phyloP scores from a whole-genome alignment of 345 rosid genomes.

The Salix viminalis region DNA sequence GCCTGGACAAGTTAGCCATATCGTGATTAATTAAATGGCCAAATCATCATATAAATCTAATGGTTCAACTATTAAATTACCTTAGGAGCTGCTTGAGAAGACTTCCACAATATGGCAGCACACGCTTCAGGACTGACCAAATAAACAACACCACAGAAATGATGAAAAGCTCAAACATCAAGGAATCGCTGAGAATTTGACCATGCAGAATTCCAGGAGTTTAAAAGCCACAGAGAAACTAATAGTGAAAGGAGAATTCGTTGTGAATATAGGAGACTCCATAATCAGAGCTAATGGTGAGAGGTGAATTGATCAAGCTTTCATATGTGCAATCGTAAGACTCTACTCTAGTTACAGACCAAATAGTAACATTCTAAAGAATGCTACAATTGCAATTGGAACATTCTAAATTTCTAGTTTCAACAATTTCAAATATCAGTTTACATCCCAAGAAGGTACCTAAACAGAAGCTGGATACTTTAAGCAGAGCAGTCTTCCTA shows the following conservation, averaged over 20 bases:
- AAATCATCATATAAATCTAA: not conserved
- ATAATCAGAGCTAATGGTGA: not conserved
- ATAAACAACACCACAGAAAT: constrained; percentile 11
- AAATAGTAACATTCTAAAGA: too few relatives aligned
- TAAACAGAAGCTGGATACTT: too few relatives aligned
- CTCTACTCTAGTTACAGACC: too few relatives aligned
- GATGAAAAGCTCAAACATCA: constrained; percentile 1
- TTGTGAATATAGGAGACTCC: not conserved
- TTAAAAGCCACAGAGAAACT: not conserved
- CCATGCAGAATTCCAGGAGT: not conserved
- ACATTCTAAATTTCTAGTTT: not conserved
- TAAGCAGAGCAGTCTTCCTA: too few relatives aligned
- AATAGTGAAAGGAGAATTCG: not conserved
- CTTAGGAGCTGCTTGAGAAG: constrained; percentile 30
- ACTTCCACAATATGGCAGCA: constrained; percentile 31
- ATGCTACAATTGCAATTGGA: not conserved
- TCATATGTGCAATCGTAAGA: not conserved
- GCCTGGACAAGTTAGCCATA: constrained; percentile 11
- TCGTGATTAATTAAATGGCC: not conserved
- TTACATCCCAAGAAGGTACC: too few relatives aligned
- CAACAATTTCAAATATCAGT: too few relatives aligned
- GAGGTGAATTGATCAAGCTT: not conserved
- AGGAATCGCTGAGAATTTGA: not conserved
- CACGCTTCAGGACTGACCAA: constrained; percentile 30
- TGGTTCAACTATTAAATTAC: constrained; percentile 6